These are phyloP conservation scores for Mimosa pudica DNA, from an alignment of 306 rosid species.

Conservation along the genomic window DNA sequence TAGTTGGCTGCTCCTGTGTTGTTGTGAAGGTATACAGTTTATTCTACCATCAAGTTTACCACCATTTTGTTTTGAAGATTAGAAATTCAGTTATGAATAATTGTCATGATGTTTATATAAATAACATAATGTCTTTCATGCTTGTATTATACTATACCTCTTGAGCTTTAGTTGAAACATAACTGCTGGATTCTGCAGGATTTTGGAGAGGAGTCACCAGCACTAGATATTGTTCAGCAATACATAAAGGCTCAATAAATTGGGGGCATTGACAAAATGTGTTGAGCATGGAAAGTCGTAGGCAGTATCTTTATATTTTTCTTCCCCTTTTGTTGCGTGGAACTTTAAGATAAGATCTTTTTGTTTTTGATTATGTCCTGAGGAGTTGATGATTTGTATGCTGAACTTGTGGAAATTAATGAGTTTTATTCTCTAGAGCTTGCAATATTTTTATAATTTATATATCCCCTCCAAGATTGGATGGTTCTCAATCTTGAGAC, in stretches of 20 bases:
- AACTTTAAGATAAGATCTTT: neutral
- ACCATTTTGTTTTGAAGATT: neutral
- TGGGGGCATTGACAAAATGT: neutral
- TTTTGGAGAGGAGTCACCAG: slow-evolving; percentile 28
- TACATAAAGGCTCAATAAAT: slow-evolving; percentile 25
- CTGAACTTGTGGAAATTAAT: neutral
- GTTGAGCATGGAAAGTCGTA: neutral
- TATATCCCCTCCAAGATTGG: neutral
- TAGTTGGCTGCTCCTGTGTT: slow-evolving; percentile 46
- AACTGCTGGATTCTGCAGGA: slow-evolving; percentile 10
- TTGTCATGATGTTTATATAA: neutral
- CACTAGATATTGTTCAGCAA: slow-evolving; percentile 20
- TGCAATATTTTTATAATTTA: neutral
- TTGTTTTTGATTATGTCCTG: neutral
- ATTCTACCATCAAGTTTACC: neutral
- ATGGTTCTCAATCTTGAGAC: no score
- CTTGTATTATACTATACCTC: neutral
- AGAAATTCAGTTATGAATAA: neutral
- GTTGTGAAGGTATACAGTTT: slow-evolving; percentile 51
- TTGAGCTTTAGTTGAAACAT: neutral
- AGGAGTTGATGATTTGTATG: slow-evolving; percentile 3
- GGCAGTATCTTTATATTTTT: neutral
- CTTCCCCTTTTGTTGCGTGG: neutral
- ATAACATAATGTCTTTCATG: neutral
- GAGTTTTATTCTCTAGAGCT: neutral